Percentiles rank a stretch among this genome's conserved stretches.
Conservation (phyloP, 2,329 filamentous ascomycete species). For the Geosmithia putterillii region DNA sequence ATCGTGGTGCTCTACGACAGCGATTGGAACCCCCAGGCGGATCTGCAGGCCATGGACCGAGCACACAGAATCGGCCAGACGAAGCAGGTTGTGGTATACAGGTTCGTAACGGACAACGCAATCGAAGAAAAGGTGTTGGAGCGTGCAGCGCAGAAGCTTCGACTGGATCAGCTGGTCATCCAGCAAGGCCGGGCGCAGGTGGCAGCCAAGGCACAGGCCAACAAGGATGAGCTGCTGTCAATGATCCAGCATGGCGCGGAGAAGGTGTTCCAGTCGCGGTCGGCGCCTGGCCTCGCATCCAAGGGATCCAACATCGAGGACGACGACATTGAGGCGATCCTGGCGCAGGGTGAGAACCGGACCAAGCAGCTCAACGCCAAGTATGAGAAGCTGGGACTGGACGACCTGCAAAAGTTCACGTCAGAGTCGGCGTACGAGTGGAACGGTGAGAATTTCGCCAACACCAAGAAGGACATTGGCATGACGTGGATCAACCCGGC, state of each 20-base stretch:
- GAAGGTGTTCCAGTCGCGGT: slow-evolving; percentile 73
- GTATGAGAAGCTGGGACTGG: slow-evolving; percentile 93
- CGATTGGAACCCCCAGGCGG: slow-evolving; percentile 97
- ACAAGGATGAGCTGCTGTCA: slow-evolving; percentile 87
- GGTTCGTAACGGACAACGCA: slow-evolving; percentile 94
- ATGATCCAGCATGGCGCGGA: slow-evolving; percentile 99
- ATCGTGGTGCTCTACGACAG: slow-evolving; percentile 96
- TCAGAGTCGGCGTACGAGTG: slow-evolving; percentile 97
- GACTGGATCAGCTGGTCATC: slow-evolving; percentile 93
- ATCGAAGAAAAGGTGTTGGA: slow-evolving; percentile 98
- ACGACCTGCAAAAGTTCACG: slow-evolving; percentile 94
- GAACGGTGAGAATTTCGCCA: slow-evolving; percentile 95
- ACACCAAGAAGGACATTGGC: slow-evolving; percentile 76
- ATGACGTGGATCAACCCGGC: slow-evolving; percentile 96
- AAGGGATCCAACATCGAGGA: slow-evolving; percentile 58
- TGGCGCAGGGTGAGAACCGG: slow-evolving; percentile 74
- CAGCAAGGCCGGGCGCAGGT: slow-evolving; percentile 92
- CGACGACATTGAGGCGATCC: slow-evolving; percentile 81
- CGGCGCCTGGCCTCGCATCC: slow-evolving; percentile 47
- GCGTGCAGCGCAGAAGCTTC: slow-evolving; percentile 89
- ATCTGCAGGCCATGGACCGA: slow-evolving; percentile 97
- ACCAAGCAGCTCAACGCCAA: slow-evolving; percentile 85
- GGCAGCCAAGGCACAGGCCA: slow-evolving; percentile 80
- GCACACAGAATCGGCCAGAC: slow-evolving; percentile 97
- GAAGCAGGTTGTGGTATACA: slow-evolving; percentile 93